Percentiles rank a stretch among this genome's conserved stretches.
phyloP scores from a whole-genome alignment of 805 yeast species.

The Allodekkera sacchari region DNA sequence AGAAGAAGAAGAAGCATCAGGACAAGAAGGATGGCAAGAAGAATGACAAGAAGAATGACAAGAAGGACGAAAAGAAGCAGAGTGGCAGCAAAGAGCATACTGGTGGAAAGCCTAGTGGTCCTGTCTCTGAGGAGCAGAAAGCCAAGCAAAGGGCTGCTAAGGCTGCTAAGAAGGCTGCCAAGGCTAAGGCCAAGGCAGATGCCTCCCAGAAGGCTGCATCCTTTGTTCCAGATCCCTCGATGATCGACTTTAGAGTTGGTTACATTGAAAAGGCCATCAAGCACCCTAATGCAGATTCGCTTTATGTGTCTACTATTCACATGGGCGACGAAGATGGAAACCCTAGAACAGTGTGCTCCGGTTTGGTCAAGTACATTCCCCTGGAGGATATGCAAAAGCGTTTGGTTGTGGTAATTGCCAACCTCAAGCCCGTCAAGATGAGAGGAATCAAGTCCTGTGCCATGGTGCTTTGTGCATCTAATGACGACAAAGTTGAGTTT shows the following conservation, averaged over 20 bases:
- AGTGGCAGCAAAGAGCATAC: conserved; percentile 7
- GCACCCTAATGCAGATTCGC: conserved; percentile 96
- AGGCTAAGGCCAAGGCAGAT: conserved; percentile 49
- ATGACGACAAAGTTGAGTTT: conserved; percentile 73
- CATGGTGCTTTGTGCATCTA: conserved; percentile 93
- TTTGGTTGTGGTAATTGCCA: conserved; percentile 83
- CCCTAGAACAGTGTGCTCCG: conserved; percentile 99
- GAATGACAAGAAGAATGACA: conserved; percentile 7
- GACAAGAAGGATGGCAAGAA: conserved; percentile 11
- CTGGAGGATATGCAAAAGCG: conserved; percentile 95
- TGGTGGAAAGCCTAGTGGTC: conserved; percentile 12
- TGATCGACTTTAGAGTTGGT: conserved; percentile 92
- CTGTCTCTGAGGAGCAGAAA: conserved; percentile 23
- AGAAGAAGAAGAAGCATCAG: conserved; percentile 26
- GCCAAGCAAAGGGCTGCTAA: conserved; percentile 27
- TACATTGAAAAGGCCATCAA: conserved; percentile 92
- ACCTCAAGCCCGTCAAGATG: conserved; percentile 96
- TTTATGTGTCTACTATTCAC: conserved; percentile 93
- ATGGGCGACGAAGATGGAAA: conserved; percentile 93
- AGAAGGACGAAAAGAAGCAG: conserved; percentile 5
- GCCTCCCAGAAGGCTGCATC: conserved; percentile 48
- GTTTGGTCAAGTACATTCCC: conserved; percentile 82
- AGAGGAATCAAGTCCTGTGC: conserved; percentile 94
- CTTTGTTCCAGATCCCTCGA: conserved; percentile 69
- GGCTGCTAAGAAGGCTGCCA: conserved; percentile 33